Base-by-base conservation (phyloP, 1,284 basidiomycete genomes). In the Tetrapyrgos nigripes region DNA sequence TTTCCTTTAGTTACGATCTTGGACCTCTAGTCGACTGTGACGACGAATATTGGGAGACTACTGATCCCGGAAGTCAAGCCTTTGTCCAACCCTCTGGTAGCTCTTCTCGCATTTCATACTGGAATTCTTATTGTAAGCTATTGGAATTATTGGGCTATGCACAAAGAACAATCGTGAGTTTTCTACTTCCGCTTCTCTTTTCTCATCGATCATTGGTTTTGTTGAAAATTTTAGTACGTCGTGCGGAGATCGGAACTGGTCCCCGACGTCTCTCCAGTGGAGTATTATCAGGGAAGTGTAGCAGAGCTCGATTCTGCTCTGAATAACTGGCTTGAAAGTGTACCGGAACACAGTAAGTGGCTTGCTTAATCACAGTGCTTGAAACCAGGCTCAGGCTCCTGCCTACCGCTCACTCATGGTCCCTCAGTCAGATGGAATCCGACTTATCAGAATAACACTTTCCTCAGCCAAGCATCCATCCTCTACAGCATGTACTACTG, bases 1-100 rank as follows among this genome's bases (percentile, higher is more conserved):
- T n/a, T n/a, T n/a, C 9, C 27, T 44, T 35, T 50, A 85, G 84
- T 66, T 83, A 87, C 65, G 89, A 92, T 66, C 74, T 89, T 10
- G 87, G 88, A 45, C 77, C 84, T 26, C 89, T 89, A 0, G 72
- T 85, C 1, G 85, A 86, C 37, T 85, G 89, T 29, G 87, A 91
- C 62, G 91, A 92, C 66, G 89, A 89, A 65, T 88, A 83, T 65
- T 91, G 88, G 88, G 79, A 79, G 23, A 67, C 37, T 17, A 4
- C 81, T 0, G 81, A 84, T 58, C 80, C 79, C 2, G 76, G n/a
- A n/a, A n/a, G 80, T 14, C 69, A 78, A 57, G 69, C 73, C 0
- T 87, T 86, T 69, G 79, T 78, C 55, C 85, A 86, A 60, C 89
- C 90, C 0, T 69, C 78, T 0, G 79, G 77, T 11, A 81, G 81